Base-by-base conservation (phyloP, 129 eudicot species). In the Arctium lappa region DNA sequence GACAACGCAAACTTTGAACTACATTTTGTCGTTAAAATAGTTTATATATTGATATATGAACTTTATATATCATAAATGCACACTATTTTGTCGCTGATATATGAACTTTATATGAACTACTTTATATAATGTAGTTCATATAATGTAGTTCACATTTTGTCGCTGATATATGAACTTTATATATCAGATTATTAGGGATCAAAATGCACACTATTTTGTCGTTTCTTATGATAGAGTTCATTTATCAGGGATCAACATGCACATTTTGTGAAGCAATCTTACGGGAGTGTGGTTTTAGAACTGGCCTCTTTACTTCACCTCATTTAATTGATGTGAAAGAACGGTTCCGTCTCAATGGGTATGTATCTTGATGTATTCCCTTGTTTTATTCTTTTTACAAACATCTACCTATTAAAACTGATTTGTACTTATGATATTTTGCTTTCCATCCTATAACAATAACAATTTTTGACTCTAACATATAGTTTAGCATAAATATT, bases 281-380 rank as follows among this genome's bases (percentile, higher is more conserved):
- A 81, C 86, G 93, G 38, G 94, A 92, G 75, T 86, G 94, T 89
- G 97, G 98, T 79, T 85, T 91, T 40, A 88, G 77, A 81, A 94
- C 98, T 73, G 98, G 98, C 56, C 87, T 94, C 33, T 92, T 94
- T 85, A 94, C 94, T 42, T 94, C 98, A 30, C 98, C 98, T 56
- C 98, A 94, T 85, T 82, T 94, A 71, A 94, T 92, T 75, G 98
- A 92, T 82, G 97, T 94, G 85, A 92, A 90, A 86, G 98, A 94
- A 87, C 91, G 98, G 89, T 94, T 92, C 42, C 94, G 96, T 74
- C 84, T 94, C 0, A 85, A 94, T 83, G 97, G 98, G 98, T 94
- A 37, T 84, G 95, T 76, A 62, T 87, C 75, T 80, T n/a, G 53
- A n/a, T 70, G 7, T 83, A 48, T 33, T 70, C 12, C 74, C 9